Evolutionary conservation across 1,284 basidiomycete species (phyloP).

Genomic region (Puccinia horiana): DNA sequence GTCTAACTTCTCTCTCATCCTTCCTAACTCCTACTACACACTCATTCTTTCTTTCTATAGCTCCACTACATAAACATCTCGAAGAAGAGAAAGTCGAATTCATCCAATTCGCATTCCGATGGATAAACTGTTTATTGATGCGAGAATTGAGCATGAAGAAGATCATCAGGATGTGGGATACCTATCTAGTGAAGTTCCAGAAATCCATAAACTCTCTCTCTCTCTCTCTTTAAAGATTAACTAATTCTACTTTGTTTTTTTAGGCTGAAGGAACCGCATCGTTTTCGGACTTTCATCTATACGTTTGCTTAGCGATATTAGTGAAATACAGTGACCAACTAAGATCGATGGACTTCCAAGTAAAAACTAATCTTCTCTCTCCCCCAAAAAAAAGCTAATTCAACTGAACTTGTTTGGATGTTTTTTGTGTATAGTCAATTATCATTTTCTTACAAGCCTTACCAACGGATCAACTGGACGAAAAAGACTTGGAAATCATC

Average conservation of each 20-base stretch:
- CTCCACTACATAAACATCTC: conserved; percentile 77
- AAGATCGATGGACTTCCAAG: conserved; percentile 94
- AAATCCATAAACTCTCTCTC: neutral
- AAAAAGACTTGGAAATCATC: conserved; percentile 91
- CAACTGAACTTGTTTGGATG: neutral
- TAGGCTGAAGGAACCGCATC: conserved; percentile 92
- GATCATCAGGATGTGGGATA: conserved; percentile 98
- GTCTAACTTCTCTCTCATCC: conserved; percentile 53
- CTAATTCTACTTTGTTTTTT: neutral
- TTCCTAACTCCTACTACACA: neutral
- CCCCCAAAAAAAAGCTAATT: conserved; percentile 48
- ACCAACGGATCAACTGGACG: conserved; percentile 91
- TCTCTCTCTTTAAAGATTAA: neutral
- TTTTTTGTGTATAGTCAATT: conserved; percentile 69
- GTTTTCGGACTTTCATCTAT: conserved; percentile 93
- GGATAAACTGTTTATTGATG: conserved; percentile 98
- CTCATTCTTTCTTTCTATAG: conserved; percentile 60
- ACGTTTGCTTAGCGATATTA: conserved; percentile 92
- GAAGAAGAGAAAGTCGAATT: conserved; percentile 89
- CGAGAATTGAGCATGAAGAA: conserved; percentile 90
- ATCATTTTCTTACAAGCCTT: conserved; percentile 98
- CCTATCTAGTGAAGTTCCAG: conserved; percentile 71
- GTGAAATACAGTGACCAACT: conserved; percentile 87
- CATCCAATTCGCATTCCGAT: conserved; percentile 96
- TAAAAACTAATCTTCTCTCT: conserved; percentile 58